Evolutionary conservation across 768 basidiomycete genomes (phyloP).

Genomic region (Sarcodon sp.): DNA sequence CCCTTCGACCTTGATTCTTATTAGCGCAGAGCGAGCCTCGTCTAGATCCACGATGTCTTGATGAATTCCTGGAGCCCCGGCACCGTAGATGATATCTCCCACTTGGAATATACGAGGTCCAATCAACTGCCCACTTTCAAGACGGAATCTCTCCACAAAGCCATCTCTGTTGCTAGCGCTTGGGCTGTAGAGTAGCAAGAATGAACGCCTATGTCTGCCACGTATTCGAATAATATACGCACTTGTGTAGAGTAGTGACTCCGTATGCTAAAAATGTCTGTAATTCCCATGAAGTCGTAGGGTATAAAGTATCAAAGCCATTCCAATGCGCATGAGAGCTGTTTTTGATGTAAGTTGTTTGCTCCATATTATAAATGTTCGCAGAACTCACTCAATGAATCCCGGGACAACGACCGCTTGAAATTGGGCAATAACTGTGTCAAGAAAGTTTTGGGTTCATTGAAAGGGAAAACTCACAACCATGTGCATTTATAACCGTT

Average conservation of each 20-base stretch:
- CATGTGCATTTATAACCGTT: conserved; percentile 38
- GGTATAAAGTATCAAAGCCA: conserved; percentile 37
- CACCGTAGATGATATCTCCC: conserved; percentile 51
- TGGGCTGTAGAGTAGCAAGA: conserved; percentile 27
- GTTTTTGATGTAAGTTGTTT: too few species aligned
- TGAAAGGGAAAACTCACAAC: conserved; percentile 29
- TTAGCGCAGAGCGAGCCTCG: conserved; percentile 54
- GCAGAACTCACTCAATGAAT: conserved; percentile 36
- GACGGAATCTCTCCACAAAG: conserved; percentile 51
- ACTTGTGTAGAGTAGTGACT: conserved; percentile 71
- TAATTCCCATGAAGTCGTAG: conserved; percentile 62
- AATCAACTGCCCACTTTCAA: conserved; percentile 55
- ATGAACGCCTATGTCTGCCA: too few species aligned
- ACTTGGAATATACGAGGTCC: conserved; percentile 67
- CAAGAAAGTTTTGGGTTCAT: not conserved
- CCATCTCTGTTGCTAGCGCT: conserved; percentile 49
- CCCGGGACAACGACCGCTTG: conserved; percentile 56
- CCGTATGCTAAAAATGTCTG: conserved; percentile 68
- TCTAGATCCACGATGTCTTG: conserved; percentile 49
- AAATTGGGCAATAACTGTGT: not conserved
- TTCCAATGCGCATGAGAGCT: conserved; percentile 61
- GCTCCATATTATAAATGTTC: too few species aligned
- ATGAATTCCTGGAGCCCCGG: conserved; percentile 29
- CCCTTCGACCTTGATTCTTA: conserved; percentile 60
- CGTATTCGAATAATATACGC: conserved; percentile 9